phyloP scores from a whole-genome alignment of 805 yeast genomes.

The Vanderwaltozyma tropicalis region DNA sequence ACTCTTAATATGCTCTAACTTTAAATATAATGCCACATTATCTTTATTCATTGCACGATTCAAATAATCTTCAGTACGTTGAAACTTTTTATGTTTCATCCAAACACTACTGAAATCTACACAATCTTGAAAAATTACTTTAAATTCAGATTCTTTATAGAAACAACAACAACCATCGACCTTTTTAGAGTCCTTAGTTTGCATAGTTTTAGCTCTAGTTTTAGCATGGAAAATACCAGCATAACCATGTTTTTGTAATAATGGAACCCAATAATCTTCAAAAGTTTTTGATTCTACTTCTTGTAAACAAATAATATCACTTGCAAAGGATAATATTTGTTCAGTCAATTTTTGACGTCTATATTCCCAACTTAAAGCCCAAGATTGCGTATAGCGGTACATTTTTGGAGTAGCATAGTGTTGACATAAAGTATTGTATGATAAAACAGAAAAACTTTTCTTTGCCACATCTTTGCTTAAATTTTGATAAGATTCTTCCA shows the following conservation, averaged over 20 bases:
- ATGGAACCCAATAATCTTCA: conserved; percentile 79
- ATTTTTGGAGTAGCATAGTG: conserved; percentile 86
- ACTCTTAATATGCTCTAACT: conserved; percentile 61
- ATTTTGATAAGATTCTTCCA: conserved; percentile 24
- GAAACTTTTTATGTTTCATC: conserved; percentile 74
- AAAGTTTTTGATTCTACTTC: conserved; percentile 85
- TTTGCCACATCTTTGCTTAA: conserved; percentile 18
- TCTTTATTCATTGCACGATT: conserved; percentile 95
- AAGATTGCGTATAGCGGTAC: conserved; percentile 91
- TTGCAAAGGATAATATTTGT: conserved; percentile 52
- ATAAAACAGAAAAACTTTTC: conserved; percentile 59
- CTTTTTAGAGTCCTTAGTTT: conserved; percentile 64
- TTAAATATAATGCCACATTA: conserved; percentile 72
- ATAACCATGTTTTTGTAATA: conserved; percentile 65
- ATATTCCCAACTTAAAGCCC: conserved; percentile 94
- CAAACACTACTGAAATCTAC: conserved; percentile 78
- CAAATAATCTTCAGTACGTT: conserved; percentile 87
- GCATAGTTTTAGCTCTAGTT: conserved; percentile 88
- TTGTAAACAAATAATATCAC: conserved; percentile 85
- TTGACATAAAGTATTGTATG: conserved; percentile 89
- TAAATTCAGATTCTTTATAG: conserved; percentile 59
- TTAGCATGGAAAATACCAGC: conserved; percentile 75
- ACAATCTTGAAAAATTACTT: conserved; percentile 55
- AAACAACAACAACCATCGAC: conserved; percentile 99
- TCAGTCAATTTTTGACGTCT: conserved; percentile 67